Conservation (phyloP, 140 eudicot species). For the Ambrosia hybrid region DNA sequence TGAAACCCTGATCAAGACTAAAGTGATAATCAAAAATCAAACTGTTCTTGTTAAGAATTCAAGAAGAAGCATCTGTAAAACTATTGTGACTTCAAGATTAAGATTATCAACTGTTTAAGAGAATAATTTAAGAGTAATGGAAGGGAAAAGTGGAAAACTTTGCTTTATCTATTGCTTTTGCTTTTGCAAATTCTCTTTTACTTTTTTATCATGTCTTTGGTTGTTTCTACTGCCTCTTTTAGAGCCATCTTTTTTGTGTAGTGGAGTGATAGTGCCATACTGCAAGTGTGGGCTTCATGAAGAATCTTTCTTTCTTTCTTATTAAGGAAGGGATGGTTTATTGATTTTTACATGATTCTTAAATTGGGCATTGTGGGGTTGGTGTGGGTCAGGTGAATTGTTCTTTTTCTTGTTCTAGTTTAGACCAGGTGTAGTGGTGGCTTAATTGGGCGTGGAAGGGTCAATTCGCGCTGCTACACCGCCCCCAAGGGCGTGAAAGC, state of each 20-base stretch:
- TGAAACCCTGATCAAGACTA: constrained; percentile 18
- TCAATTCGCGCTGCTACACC: too few relatives aligned
- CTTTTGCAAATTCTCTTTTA: constrained; percentile 32
- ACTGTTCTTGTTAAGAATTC: constrained; percentile 19
- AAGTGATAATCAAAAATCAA: constrained; percentile 12
- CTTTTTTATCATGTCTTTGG: constrained; percentile 38
- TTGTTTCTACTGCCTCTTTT: constrained; percentile 27
- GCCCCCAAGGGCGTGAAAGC: too few relatives aligned
- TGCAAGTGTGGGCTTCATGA: constrained; percentile 24
- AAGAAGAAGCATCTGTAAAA: constrained; percentile 18
- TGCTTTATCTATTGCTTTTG: constrained; percentile 28
- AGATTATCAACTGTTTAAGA: constrained; percentile 23
- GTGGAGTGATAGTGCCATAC: constrained; percentile 27
- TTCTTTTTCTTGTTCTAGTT: constrained; percentile 22
- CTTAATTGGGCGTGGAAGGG: too few relatives aligned
- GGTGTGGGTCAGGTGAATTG: constrained; percentile 16
- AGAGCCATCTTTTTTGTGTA: constrained; percentile 18
- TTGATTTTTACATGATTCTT: constrained; percentile 22
- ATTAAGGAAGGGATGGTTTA: constrained; percentile 26
- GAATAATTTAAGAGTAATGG: constrained; percentile 29
- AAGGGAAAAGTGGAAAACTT: constrained; percentile 19
- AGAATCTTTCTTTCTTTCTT: constrained; percentile 25
- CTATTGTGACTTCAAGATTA: constrained; percentile 29
- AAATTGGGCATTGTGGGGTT: constrained; percentile 25
- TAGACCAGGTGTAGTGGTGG: neutral